Conservation (phyloP, 1,139 yeast genomes). For the Nakaseomyces sp. region DNA sequence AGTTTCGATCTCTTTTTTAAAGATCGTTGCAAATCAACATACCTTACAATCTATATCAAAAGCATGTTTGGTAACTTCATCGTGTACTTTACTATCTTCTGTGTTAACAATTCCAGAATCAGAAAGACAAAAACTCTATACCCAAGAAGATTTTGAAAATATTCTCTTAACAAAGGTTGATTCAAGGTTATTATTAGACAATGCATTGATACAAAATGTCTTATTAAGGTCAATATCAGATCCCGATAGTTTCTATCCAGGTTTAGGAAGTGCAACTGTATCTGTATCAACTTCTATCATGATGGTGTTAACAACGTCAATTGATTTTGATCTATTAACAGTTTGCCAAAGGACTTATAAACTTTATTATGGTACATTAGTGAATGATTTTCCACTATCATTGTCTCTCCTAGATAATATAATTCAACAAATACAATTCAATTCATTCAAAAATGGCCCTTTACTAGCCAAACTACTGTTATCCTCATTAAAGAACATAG, state of each 20-base stretch:
- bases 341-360: constrained; percentile 46
- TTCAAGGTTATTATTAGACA: constrained; percentile 36
- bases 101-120: constrained; percentile 25
- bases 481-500: constrained; percentile 37
- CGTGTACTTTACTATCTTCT: constrained; percentile 27
- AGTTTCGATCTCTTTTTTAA: constrained; percentile 28
- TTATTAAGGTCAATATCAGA: constrained; percentile 35
- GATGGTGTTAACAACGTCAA: constrained; percentile 39
- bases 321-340: constrained; percentile 49
- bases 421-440: constrained; percentile 34
- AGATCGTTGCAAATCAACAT: constrained; percentile 24
- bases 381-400: constrained; percentile 36
- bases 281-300: constrained; percentile 34
- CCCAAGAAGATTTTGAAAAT: constrained; percentile 29
- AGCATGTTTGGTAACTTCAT: constrained; percentile 30
- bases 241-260: constrained; percentile 29
- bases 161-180: constrained; percentile 39
- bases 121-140: constrained; percentile 24
- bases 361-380: constrained; percentile 32
- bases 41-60: constrained; percentile 25
- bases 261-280: constrained; percentile 24
- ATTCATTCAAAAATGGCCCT: constrained; percentile 36
- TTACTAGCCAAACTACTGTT: constrained; percentile 37
- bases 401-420: constrained; percentile 38
- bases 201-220: constrained; percentile 32